phyloP scores from a whole-genome alignment of 2,329 filamentous ascomycete genomes.

The Trichoderma sp. region DNA sequence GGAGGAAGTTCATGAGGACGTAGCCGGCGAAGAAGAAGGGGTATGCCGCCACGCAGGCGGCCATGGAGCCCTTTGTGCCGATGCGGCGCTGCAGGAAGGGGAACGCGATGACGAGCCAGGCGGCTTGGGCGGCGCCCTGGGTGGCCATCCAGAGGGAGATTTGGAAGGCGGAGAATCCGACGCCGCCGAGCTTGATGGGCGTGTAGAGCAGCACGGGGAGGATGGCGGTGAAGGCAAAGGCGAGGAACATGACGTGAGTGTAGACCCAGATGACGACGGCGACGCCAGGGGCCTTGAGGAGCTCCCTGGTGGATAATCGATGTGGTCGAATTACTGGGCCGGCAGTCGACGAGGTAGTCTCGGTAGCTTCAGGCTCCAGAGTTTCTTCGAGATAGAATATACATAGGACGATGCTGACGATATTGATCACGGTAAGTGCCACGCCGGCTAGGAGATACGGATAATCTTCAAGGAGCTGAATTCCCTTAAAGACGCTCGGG shows the following conservation, averaged over 20 bases:
- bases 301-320: slow-evolving; percentile 30
- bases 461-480: slow-evolving; percentile 47
- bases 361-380: slow-evolving; percentile 29
- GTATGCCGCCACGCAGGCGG: slow-evolving; percentile 53
- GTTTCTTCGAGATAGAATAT: slow-evolving; percentile 64
- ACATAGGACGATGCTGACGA: slow-evolving; percentile 39
- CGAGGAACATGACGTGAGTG: slow-evolving; percentile 65
- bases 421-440: slow-evolving; percentile 52
- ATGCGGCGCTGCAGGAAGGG: slow-evolving; percentile 63
- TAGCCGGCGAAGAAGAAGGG: slow-evolving; percentile 62
- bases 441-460: slow-evolving; percentile 57
- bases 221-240: slow-evolving; percentile 69
- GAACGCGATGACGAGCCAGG: slow-evolving; percentile 70
- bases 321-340: background rate
- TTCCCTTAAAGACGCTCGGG: slow-evolving; percentile 48
- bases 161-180: slow-evolving; percentile 57
- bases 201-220: slow-evolving; percentile 69
- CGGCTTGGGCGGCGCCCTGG: slow-evolving; percentile 63
- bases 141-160: slow-evolving; percentile 67
- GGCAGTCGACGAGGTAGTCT: slow-evolving; percentile 8
- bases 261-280: slow-evolving; percentile 64
- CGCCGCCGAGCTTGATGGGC: slow-evolving; percentile 59
- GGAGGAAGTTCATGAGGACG: slow-evolving; percentile 54
- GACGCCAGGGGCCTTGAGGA: slow-evolving; percentile 65
- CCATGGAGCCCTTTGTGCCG: slow-evolving; percentile 66